phyloP scores from a whole-genome alignment of 192 early-diverging fungal species.

The Allomyces javanicus region DNA sequence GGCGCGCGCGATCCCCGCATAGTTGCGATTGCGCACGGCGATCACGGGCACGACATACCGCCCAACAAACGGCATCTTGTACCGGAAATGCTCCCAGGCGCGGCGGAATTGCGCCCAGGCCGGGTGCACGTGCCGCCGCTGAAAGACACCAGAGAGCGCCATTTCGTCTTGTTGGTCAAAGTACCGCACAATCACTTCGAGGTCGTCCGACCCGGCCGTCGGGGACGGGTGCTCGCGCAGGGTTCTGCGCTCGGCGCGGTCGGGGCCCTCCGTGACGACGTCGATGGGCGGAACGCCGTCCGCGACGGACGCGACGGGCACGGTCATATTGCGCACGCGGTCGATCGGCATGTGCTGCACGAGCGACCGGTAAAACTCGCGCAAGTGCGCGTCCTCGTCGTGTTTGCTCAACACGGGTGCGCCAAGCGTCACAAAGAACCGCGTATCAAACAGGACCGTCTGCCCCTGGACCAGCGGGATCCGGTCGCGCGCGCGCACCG shows the following conservation, averaged over 20 bases:
- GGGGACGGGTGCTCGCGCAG: neutral
- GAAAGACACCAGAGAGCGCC: neutral
- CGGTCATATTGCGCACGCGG: neutral
- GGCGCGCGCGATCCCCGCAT: neutral
- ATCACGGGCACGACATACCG: neutral
- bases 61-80: neutral
- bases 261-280: too few species aligned
- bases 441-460: neutral
- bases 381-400: neutral
- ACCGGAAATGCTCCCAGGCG: neutral
- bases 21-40: neutral
- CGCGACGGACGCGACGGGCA: neutral
- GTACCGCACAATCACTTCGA: neutral
- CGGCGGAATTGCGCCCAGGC: neutral
- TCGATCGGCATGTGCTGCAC: neutral
- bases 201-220: neutral
- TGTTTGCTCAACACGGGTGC: neutral
- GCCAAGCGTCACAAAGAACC: neutral
- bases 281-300: neutral
- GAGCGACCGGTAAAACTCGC: neutral
- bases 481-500: neutral
- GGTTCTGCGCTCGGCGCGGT: too few species aligned
- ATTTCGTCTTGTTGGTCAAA: neutral
- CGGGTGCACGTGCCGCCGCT: neutral
- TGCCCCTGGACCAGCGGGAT: neutral